phyloP scores from a whole-genome alignment of 192 early-diverging fungal species.

The Rhizophagus prolifer region DNA sequence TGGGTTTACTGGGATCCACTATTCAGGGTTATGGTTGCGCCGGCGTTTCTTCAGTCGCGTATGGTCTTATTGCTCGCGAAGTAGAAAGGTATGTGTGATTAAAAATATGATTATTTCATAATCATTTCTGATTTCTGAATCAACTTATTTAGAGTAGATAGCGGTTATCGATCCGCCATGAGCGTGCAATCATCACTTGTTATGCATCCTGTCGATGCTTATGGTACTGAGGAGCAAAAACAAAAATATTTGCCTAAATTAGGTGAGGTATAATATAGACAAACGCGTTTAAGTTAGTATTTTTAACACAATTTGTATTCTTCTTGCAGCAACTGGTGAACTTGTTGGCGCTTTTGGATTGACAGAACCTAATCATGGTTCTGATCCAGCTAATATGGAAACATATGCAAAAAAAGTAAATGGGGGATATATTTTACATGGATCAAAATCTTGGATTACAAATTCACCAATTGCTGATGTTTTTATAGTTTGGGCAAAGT shows the following conservation, averaged over 20 bases:
- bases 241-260: conserved; percentile 89
- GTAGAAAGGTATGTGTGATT: conserved; percentile 68
- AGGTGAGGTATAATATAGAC: conserved; percentile 42
- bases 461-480: conserved; percentile 98
- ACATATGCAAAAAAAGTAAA: conserved; percentile 78
- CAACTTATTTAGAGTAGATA: conserved; percentile 69
- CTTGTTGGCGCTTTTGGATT: conserved; percentile 91
- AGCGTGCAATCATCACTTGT: conserved; percentile 98
- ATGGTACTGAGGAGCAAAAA: conserved; percentile 85
- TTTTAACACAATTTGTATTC: neutral
- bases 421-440: conserved; percentile 76
- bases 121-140: conserved; percentile 5
- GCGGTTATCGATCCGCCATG: conserved; percentile 97
- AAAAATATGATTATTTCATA: neutral
- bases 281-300: neutral
- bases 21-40: conserved; percentile 97
- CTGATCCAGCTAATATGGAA: conserved; percentile 92
- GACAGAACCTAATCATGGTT: conserved; percentile 98
- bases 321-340: conserved; percentile 73
- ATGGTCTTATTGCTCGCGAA: conserved; percentile 95
- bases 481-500: conserved; percentile 96
- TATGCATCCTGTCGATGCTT: conserved; percentile 97
- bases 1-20: conserved; percentile 91
- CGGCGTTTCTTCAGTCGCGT: conserved; percentile 95
- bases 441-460: conserved; percentile 98